A percentile compares a stretch with the other conserved stretches of the same genome.
Evolutionary conservation across 2,329 filamentous ascomycete species (phyloP).

Genomic region (Nigrospora oryzae): DNA sequence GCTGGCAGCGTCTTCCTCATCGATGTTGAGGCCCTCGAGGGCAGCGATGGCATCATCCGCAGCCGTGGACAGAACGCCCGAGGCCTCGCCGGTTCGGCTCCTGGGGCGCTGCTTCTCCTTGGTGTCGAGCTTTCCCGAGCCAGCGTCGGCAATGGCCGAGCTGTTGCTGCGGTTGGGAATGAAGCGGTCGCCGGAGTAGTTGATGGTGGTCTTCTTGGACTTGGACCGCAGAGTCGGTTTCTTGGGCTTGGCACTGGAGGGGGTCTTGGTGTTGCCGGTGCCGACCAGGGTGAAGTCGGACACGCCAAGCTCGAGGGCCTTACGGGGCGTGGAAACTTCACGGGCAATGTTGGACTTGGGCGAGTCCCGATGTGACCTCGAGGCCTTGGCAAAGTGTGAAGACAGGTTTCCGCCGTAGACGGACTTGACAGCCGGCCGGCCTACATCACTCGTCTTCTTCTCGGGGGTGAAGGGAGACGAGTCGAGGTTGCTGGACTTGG

Average conservation of each 20-base stretch:
- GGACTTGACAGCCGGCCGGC: constrained; percentile 54
- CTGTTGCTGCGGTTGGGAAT: constrained; percentile 90
- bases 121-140: constrained; percentile 73
- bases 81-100: constrained; percentile 61
- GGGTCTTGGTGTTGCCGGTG: constrained; percentile 60
- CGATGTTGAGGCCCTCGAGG: constrained; percentile 69
- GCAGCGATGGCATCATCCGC: constrained; percentile 74
- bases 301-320: constrained; percentile 76
- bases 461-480: constrained; percentile 75
- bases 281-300: constrained; percentile 89
- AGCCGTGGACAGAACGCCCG: constrained; percentile 67
- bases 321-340: constrained; percentile 66
- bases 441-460: constrained; percentile 41
- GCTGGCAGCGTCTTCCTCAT: constrained; percentile 58
- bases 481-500: constrained; percentile 42
- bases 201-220: constrained; percentile 66
- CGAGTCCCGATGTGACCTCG: constrained; percentile 71
- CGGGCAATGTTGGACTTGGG: constrained; percentile 95
- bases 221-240: constrained; percentile 46
- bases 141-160: constrained; percentile 75
- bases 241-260: constrained; percentile 42
- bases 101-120: constrained; percentile 66
- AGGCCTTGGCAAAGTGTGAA: constrained; percentile 66
- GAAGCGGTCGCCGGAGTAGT: constrained; percentile 82
- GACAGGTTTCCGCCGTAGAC: constrained; percentile 75